Evolutionary conservation across 164 flowering plant genomes (phyloP), one percentile per base, ranked within the genome.

Genomic region (Houttuynia cordata): DNA sequence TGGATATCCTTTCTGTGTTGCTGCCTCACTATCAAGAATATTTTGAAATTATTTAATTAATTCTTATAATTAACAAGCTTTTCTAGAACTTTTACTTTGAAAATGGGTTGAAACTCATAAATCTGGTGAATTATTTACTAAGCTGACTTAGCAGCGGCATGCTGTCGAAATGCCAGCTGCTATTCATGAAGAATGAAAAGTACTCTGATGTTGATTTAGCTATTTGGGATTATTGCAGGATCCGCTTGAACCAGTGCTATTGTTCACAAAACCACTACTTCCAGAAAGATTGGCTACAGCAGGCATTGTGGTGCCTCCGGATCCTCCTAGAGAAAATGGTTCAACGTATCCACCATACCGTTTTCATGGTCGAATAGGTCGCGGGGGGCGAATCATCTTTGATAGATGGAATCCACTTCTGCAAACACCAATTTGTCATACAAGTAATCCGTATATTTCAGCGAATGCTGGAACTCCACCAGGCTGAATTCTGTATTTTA

Each of bases 381-480:
- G 99, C 53, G 99, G 99, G 10, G 97, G 99, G 2, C 76, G 99
- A 24, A 83, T 91, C 24, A 66, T 94, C 59, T 94, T 91, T 65
- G 99, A 94, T 61, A 70, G 99, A 71, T 91, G 93, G 85, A 88
- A 94, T 67, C 91, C 97, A 21, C 80, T 85, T 22, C 34, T 71
- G 70, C 81, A 75, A 39, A 74, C 81, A 41, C 80, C 81, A 15
- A 68, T 80, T 13, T 73, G 82, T 52, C 74, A 72, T 57, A 83
- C 80, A 21, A 82, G 76, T 60, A 69, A 89, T 22, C 65, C 69
- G 7, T 80, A 62, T 41, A 76, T 78, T 42, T 80, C 85, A 24
- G 51, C 63, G 6, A 68, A 76, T 65, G 78, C 78, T 52, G 70
- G 70, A 50, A 78, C 83, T 56, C 61, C 69, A 34, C 63, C 60